Base-by-base conservation (phyloP, 257 asterid species). In the Salvia hispanica region DNA sequence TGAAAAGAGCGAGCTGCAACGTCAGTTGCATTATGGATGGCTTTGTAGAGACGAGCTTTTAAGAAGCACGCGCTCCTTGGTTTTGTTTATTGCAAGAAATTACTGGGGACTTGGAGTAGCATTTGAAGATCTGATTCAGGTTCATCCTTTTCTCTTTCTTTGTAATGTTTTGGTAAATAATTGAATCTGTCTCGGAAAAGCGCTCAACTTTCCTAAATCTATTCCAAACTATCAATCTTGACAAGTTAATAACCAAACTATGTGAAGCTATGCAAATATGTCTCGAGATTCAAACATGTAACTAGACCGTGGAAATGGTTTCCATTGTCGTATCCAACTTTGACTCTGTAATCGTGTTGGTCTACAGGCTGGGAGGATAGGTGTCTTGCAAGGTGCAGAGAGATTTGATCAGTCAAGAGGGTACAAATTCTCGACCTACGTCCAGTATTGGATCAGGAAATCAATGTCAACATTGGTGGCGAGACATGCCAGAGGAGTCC, bases 71-170 rank as follows among this genome's bases (percentile, higher is more conserved):
- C 85, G 77, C 33, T 84, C 96, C 34, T 80, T 87, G 74, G 85
- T 89, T 80, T 56, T 85, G 64, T 91, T 81, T 75, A 73, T 89
- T 55, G 90, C 98, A 39, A 82, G 83, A 79, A 89, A 84, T 71
- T 91, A 91, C 72, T 53, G 88, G 79, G 96, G 95, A 58, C 82
- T 79, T 3, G 96, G 98, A 68, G 88, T 91, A 28, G 90, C 92
- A 72, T 85, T 89, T 69, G 94, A 85, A 75, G 98, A 89, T 82
- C 76, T 91, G 69, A 80, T 89, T 77, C 96, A 88, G 93, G 97
- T 91, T 64, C 47, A 55, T 58, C 64, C 64, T 36, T 9, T 14
- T 7, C 25, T 7, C 61, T 59, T 14, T 10, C 52, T 40, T 33
- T 50, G 36, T 13, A 31, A 3, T 66, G 40, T 2, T 7, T 39